Evolutionary conservation across 805 yeast species (phyloP).

Genomic region (Hanseniaspora occidentalis): DNA sequence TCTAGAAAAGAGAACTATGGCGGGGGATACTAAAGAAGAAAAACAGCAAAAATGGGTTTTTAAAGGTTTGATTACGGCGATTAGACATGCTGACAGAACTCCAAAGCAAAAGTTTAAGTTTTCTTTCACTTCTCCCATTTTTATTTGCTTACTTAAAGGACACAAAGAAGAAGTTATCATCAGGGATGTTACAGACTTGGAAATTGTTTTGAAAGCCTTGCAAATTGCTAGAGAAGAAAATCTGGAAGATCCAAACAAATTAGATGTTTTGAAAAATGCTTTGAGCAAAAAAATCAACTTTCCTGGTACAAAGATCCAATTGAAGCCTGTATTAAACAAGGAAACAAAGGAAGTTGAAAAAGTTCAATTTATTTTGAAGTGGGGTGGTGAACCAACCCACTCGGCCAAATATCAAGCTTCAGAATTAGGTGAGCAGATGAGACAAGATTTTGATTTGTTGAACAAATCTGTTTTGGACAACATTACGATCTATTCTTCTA

Average conservation of each 20-base stretch:
- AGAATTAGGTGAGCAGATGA: slow-evolving; percentile 90
- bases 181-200: slow-evolving; percentile 75
- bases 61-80: slow-evolving; percentile 82
- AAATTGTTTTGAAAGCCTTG: slow-evolving; percentile 76
- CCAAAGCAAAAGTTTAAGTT: slow-evolving; percentile 97
- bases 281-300: slow-evolving; percentile 77
- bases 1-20: slow-evolving; percentile 19
- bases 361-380: slow-evolving; percentile 88
- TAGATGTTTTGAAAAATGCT: slow-evolving; percentile 66
- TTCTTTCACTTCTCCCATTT: slow-evolving; percentile 79
- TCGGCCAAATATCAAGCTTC: slow-evolving; percentile 90
- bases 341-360: slow-evolving; percentile 67
- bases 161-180: slow-evolving; percentile 94
- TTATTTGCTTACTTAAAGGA: slow-evolving; percentile 79
- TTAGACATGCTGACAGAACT: slow-evolving; percentile 96
- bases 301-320: slow-evolving; percentile 94
- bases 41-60: slow-evolving; percentile 83
- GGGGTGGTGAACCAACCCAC: slow-evolving; percentile 99
- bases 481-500: slow-evolving; percentile 77
- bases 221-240: slow-evolving; percentile 65
- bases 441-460: slow-evolving; percentile 80
- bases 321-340: slow-evolving; percentile 70
- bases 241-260: slow-evolving; percentile 69
- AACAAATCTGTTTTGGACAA: slow-evolving; percentile 69
- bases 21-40: slow-evolving; percentile 20